Conservation (phyloP, 2,329 filamentous ascomycete genomes). For the Diaporthe batatas region DNA sequence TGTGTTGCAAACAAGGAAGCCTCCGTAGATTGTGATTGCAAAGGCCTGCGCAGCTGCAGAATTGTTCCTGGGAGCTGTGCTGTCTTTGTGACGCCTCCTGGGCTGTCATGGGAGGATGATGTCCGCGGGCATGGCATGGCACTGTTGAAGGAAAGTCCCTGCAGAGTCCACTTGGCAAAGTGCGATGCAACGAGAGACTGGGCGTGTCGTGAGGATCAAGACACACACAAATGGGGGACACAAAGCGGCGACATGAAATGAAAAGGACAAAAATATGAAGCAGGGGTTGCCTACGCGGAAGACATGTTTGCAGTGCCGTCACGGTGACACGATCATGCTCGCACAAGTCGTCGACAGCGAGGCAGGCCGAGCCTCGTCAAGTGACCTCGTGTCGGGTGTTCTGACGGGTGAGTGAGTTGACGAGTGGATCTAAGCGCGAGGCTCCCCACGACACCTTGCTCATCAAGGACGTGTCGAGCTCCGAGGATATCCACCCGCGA, state of each 20-base stretch:
- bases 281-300: conserved; percentile 39
- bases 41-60: neutral
- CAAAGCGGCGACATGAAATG: neutral
- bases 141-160: neutral
- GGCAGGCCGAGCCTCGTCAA: conserved; percentile 36
- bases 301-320: conserved; percentile 35
- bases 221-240: neutral
- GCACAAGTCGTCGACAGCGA: conserved; percentile 15
- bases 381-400: conserved; percentile 26
- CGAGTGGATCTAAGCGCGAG: conserved; percentile 39
- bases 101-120: neutral
- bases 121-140: neutral
- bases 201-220: conserved; percentile 8
- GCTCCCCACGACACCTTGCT: conserved; percentile 34
- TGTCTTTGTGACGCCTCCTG: neutral
- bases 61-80: neutral
- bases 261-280: neutral
- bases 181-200: neutral
- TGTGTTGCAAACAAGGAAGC: neutral
- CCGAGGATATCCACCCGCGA: conserved; percentile 16
- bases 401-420: conserved; percentile 37
- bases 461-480: neutral
- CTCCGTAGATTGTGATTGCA: neutral
- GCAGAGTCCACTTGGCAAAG: conserved; percentile 24
- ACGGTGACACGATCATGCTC: conserved; percentile 28